Evolutionary conservation across 1,284 basidiomycete genomes (phyloP).

Genomic region (Wallemia hederae): DNA sequence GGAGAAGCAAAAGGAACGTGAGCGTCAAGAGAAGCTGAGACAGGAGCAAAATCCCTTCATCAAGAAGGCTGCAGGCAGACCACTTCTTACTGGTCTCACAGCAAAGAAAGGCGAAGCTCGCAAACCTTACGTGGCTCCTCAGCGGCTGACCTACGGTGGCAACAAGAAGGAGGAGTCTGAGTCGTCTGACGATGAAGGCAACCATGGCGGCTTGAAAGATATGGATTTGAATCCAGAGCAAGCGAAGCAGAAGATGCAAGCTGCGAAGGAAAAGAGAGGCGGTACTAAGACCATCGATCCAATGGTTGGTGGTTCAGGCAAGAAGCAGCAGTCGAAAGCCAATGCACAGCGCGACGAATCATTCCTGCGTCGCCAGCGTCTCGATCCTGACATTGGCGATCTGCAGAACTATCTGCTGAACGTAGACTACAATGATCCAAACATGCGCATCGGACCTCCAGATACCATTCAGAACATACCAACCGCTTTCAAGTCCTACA

Average conservation of each 20-base stretch:
- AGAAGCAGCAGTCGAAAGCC: conserved; percentile 2
- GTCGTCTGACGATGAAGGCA: conserved; percentile 6
- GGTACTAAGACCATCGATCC: neutral
- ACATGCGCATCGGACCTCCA: conserved; percentile 11
- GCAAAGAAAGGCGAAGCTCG: neutral
- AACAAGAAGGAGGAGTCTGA: neutral
- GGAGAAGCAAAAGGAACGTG: neutral
- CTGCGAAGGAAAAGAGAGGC: conserved; percentile 5
- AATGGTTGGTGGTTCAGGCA: neutral
- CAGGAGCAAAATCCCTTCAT: neutral
- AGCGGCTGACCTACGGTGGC: neutral
- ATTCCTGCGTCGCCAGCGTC: conserved; percentile 29
- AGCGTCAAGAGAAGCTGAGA: neutral
- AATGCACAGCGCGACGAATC: neutral
- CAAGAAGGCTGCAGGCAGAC: neutral
- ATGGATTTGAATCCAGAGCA: conserved; percentile 1
- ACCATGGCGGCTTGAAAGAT: conserved; percentile 6
- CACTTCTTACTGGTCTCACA: neutral
- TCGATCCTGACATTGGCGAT: conserved; percentile 50
- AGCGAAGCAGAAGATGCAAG: neutral
- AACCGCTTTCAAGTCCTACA: conserved; percentile 31
- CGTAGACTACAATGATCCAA: conserved; percentile 34
- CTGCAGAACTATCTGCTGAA: conserved; percentile 54
- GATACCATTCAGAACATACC: conserved; percentile 24
- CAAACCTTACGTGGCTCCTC: neutral